These are phyloP conservation scores for Penicillium egyptiacum DNA, from an alignment of 495 filamentous ascomycete species.

Conservation along the genomic window DNA sequence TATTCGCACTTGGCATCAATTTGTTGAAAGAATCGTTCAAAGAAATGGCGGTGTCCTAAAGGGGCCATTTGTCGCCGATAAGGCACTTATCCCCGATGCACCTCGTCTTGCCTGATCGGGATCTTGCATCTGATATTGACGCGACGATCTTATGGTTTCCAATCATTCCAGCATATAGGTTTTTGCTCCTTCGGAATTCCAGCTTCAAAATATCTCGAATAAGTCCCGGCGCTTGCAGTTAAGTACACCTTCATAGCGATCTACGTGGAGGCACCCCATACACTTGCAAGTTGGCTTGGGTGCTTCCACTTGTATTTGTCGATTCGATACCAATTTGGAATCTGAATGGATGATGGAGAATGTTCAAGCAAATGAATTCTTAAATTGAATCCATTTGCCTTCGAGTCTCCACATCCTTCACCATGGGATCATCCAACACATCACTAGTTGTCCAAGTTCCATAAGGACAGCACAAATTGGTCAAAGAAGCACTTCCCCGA, in stretches of 20 bases:
- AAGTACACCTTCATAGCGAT: neutral
- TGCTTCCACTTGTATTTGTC: neutral
- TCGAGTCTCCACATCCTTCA: neutral
- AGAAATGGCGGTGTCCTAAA: neutral
- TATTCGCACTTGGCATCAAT: too few species aligned
- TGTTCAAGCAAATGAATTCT: too few species aligned
- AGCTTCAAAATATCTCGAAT: neutral
- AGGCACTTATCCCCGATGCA: neutral
- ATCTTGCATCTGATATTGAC: neutral
- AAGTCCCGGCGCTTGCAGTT: neutral
- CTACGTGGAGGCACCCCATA: neutral
- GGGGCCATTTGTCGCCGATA: neutral
- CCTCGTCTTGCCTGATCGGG: neutral
- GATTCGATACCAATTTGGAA: neutral
- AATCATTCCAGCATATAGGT: neutral
- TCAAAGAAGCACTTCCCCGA: slow-evolving; percentile 7
- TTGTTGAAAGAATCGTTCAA: too few species aligned
- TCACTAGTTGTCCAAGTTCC: slow-evolving; percentile 5
- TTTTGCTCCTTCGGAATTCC: neutral
- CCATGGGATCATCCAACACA: neutral
- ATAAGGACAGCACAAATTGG: neutral
- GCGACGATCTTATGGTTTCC: neutral
- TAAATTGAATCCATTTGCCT: too few species aligned
- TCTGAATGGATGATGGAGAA: too few species aligned
- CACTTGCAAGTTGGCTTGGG: neutral